Evolutionary conservation across 371 early-diverging fungal species (phyloP).

Genomic region (Mucor circinelloides): DNA sequence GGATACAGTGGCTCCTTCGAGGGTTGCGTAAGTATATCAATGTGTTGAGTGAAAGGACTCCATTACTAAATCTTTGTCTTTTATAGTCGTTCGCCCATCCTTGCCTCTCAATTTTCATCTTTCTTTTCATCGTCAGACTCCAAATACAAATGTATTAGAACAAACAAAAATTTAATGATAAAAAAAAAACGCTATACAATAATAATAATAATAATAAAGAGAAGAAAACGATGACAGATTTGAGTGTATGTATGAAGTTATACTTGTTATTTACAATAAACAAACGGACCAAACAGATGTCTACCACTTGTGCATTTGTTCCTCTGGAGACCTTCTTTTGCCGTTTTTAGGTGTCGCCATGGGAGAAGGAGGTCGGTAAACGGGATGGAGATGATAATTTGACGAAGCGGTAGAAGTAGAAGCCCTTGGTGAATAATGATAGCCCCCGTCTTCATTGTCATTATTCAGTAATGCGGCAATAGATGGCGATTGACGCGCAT

Average conservation of each 20-base stretch:
- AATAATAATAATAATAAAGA: neutral
- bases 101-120: no score
- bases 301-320: constrained; percentile 11
- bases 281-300: neutral
- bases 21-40: no score
- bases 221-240: neutral
- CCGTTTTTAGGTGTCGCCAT: constrained; percentile 41
- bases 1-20: no score
- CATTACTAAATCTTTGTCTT: no score
- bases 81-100: no score
- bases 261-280: neutral
- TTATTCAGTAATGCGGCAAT: constrained; percentile 47
- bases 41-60: no score
- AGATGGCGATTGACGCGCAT: constrained; percentile 50
- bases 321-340: constrained; percentile 18
- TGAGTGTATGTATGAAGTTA: neutral
- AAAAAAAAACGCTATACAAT: neutral
- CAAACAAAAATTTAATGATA: neutral
- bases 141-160: no score
- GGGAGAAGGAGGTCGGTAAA: constrained; percentile 49
- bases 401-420: neutral
- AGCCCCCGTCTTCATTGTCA: constrained; percentile 11
- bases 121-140: no score
- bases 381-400: neutral
- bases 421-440: constrained; percentile 26